Evolutionary conservation across 169 alveolate genomes (phyloP), one percentile per base, ranked within the genome.

Genomic region (Plasmodium knowlesi): DNA sequence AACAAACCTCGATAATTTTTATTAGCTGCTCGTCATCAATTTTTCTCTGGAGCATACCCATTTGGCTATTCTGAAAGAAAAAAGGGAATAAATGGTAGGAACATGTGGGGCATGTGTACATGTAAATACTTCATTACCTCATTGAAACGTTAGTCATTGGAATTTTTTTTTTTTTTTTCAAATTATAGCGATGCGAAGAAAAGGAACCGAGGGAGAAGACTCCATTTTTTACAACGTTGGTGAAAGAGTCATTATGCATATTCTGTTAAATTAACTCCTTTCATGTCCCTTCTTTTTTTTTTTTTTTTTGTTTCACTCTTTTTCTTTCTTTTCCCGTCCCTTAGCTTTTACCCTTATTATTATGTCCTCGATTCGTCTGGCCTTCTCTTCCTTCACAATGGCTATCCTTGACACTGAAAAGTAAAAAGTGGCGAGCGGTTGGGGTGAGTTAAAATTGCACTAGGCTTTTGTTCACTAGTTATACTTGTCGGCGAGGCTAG

Each of bases 1-100:
- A 19, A 34, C 79, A 76, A 79, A 89, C 94, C 94, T 89, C 94
- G 80, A 89, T 89, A 89, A 89, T 79, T 78, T 81, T 89, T n/a
- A 89, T 89, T 80, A 89, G 50, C 43, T 89, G 94, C 22, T 89
- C 91, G 12, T 89, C 94, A 6, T 89, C 94, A 16, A 89, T 67
- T 70, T 89, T 89, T 57, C 82, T 71, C 25, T 61, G 72, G 30
- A 89, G 32, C 34, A 89, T 30, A 28, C 94, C 94, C 90, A 78
- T 89, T 67, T 89, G 94, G 34, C 94, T 89, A 89, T 89, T 89
- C 94, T 89, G 83, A 54, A 89, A 79, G 70, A 39, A 80, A 9
- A 28, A 32, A 10, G 19, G 71, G 8, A 71, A 41, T 12, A 84
- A 82, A 46, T 9, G 30, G 67, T 50, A 50, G 9, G 61, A 50